These are phyloP conservation scores for Coix lacrymajobi DNA, from an alignment of 176 grass and related monocot species.

Conservation along the genomic window DNA sequence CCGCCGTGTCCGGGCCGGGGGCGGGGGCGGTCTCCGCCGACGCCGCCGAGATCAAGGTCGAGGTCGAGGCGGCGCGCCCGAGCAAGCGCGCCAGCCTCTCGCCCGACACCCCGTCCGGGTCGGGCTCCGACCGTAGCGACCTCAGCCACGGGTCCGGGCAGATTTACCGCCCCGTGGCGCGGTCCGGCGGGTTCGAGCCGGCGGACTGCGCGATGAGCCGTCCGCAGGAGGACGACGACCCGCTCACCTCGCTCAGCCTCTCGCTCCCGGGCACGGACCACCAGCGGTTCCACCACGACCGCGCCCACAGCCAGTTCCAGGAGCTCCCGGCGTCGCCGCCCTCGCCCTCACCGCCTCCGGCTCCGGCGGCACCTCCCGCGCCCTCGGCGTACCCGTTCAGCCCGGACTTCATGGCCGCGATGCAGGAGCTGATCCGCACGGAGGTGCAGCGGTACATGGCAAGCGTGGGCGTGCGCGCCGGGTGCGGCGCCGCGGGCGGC, in stretches of 20 bases:
- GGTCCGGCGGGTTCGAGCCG: slow-evolving; percentile 34
- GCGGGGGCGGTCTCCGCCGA: background rate
- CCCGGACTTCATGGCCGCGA: slow-evolving; percentile 34
- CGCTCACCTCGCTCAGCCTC: slow-evolving; percentile 66
- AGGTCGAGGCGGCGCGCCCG: background rate
- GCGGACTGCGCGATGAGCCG: slow-evolving; percentile 24
- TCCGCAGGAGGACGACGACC: slow-evolving; percentile 51
- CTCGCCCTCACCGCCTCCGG: background rate
- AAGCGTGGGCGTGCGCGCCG: slow-evolving; percentile 38
- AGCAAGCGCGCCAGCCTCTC: slow-evolving; percentile 44
- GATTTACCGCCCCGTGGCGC: slow-evolving; percentile 47
- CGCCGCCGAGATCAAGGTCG: background rate
- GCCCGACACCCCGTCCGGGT: slow-evolving; percentile 49
- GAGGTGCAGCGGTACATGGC: slow-evolving; percentile 83
- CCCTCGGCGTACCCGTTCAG: slow-evolving; percentile 3
- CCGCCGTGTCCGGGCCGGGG: background rate
- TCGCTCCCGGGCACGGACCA: slow-evolving; percentile 46
- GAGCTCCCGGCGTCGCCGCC: background rate
- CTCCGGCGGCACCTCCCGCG: background rate
- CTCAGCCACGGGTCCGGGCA: slow-evolving; percentile 39
- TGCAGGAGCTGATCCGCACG: slow-evolving; percentile 74
- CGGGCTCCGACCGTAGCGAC: slow-evolving; percentile 52
- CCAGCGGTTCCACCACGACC: slow-evolving; percentile 29
- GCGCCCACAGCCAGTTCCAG: slow-evolving; percentile 42
- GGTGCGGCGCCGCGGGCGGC: slow-evolving; percentile 11